phyloP scores from a whole-genome alignment of 371 early-diverging fungal genomes.

The Batkoa obscura region DNA sequence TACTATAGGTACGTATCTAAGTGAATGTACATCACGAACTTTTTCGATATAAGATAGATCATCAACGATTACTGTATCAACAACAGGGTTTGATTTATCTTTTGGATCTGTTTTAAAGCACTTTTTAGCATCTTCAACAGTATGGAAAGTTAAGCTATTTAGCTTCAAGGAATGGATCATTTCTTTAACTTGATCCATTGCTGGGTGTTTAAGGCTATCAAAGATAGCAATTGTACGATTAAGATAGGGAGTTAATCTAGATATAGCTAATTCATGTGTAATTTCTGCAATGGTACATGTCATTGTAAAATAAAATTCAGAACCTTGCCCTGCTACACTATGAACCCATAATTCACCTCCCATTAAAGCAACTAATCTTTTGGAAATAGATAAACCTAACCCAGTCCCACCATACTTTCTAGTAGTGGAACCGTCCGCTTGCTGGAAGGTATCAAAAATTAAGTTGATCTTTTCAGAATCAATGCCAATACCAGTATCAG shows the following conservation, averaged over 20 bases:
- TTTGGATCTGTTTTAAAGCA: constrained; percentile 8
- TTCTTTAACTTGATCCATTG: neutral
- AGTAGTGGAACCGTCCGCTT: constrained; percentile 61
- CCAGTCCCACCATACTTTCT: constrained; percentile 73
- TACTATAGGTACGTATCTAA: constrained; percentile 48
- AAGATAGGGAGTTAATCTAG: constrained; percentile 21
- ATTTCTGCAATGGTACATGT: constrained; percentile 20
- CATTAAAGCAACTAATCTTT: constrained; percentile 50
- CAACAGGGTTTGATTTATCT: constrained; percentile 14
- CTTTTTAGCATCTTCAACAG: constrained; percentile 18
- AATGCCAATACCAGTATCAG: constrained; percentile 46
- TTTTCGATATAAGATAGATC: constrained; percentile 25
- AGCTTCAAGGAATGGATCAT: constrained; percentile 19
- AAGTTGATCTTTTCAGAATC: constrained; percentile 28
- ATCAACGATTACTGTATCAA: constrained; percentile 32
- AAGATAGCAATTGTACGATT: constrained; percentile 24
- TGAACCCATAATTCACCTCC: constrained; percentile 61
- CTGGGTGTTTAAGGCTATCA: constrained; percentile 9
- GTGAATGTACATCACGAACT: constrained; percentile 23
- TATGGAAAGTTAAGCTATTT: constrained; percentile 16
- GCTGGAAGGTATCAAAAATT: constrained; percentile 66
- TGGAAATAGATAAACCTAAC: constrained; percentile 61
- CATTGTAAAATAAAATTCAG: constrained; percentile 50
- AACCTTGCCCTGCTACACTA: constrained; percentile 41
- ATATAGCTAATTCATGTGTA: constrained; percentile 16